A percentile compares a stretch with the other conserved stretches of the same genome.
Conservation (phyloP, 176 grass and related monocot species). For the Saccharum officinarum region DNA sequence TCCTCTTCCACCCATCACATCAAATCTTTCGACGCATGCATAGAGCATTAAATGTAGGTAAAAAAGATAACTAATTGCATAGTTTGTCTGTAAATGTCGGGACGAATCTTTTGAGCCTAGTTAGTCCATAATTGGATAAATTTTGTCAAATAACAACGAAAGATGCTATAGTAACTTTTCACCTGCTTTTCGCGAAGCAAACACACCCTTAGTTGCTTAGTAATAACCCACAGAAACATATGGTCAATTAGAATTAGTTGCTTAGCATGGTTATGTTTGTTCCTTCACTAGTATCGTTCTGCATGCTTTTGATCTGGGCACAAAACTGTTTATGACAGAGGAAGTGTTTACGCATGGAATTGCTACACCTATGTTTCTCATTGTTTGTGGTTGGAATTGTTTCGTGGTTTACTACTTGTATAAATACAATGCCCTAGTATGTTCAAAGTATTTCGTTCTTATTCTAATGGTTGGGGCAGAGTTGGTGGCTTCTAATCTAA, state of each 20-base stretch:
- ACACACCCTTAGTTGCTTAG: constrained; percentile 30
- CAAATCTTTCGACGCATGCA: too few relatives aligned
- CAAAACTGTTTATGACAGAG: not conserved
- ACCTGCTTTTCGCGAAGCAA: too few relatives aligned
- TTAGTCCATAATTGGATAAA: too few relatives aligned
- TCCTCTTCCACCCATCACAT: too few relatives aligned
- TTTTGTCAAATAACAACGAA: too few relatives aligned
- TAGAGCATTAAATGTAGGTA: too few relatives aligned
- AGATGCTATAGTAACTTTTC: too few relatives aligned
- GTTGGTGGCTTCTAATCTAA: not conserved
- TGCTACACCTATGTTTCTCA: not conserved
- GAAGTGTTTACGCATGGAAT: not conserved
- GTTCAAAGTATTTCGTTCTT: not conserved
- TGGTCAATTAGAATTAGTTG: not conserved
- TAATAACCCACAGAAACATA: constrained; percentile 13
- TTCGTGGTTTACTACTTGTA: not conserved
- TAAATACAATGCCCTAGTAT: not conserved
- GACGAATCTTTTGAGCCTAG: too few relatives aligned
- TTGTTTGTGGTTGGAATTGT: not conserved
- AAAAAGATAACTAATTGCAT: too few relatives aligned
- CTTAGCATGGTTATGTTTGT: constrained; percentile 16
- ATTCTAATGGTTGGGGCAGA: not conserved
- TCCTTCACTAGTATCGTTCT: constrained; percentile 3
- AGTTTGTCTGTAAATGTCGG: too few relatives aligned
- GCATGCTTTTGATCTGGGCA: constrained; percentile 16